Percentiles rank a stretch among this genome's conserved stretches.
Evolutionary conservation across 768 basidiomycete species (phyloP).

Genomic region (Lactifluus hygrophoroides): DNA sequence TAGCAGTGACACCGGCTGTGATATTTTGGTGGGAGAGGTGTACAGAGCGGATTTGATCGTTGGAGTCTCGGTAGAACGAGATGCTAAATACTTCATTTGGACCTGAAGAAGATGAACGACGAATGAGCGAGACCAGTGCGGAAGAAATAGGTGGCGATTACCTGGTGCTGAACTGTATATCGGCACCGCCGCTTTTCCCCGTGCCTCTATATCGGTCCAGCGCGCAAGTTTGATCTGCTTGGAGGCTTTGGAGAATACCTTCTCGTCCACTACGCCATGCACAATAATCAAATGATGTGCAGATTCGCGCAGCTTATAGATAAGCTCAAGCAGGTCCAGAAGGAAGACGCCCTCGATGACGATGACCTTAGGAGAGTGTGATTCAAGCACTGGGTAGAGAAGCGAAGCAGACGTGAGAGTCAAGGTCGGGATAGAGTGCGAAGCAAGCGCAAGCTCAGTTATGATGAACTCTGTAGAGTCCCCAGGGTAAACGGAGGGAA

Average conservation of each 20-base stretch:
- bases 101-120: conserved; percentile 30
- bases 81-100: conserved; percentile 59
- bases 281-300: conserved; percentile 54
- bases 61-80: conserved; percentile 48
- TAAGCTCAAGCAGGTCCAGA: conserved; percentile 58
- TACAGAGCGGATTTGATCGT: conserved; percentile 48
- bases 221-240: conserved; percentile 48
- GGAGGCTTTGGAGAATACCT: conserved; percentile 39
- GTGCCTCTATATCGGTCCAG: conserved; percentile 65
- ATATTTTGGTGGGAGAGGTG: conserved; percentile 78
- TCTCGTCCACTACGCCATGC: conserved; percentile 51
- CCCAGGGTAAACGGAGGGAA: conserved; percentile 3
- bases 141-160: conserved; percentile 29
- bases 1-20: conserved; percentile 81
- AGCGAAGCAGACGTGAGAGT: conserved; percentile 53
- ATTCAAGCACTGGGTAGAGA: conserved; percentile 55
- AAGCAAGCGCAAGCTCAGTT: conserved; percentile 68
- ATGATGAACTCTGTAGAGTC: conserved; percentile 58
- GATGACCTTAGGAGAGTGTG: conserved; percentile 60
- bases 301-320: conserved; percentile 50
- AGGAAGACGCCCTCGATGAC: conserved; percentile 62
- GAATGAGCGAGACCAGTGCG: not conserved
- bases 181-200: conserved; percentile 46
- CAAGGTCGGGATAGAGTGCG: conserved; percentile 58
- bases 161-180: conserved; percentile 41